Percentiles rank a stretch among this genome's conserved stretches.
These are phyloP conservation scores for Knoxia roxburghii DNA, from an alignment of 257 asterid genomes.

Conservation along the genomic window DNA sequence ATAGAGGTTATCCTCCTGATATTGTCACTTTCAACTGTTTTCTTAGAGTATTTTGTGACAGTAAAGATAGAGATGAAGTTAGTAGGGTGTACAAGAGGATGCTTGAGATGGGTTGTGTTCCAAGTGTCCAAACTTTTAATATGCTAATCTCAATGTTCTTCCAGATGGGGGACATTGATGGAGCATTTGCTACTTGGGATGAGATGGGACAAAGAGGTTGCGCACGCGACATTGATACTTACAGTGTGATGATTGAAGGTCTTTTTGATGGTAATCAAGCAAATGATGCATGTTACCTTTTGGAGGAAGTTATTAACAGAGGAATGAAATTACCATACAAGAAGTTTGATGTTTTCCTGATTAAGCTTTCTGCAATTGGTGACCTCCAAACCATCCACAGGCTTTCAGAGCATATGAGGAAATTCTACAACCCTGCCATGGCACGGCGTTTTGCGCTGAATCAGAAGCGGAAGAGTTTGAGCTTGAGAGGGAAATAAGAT, in stretches of 20 bases:
- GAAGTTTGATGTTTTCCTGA: constrained; percentile 60
- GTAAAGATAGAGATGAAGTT: constrained; percentile 57
- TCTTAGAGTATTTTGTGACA: constrained; percentile 77
- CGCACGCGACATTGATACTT: constrained; percentile 60
- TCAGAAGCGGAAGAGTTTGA: constrained; percentile 68
- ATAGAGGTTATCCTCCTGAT: constrained; percentile 83
- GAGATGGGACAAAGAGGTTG: constrained; percentile 76
- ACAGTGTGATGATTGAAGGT: constrained; percentile 85
- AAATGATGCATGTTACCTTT: constrained; percentile 55
- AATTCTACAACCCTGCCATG: constrained; percentile 84
- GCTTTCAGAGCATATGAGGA: constrained; percentile 85
- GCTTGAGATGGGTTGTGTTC: constrained; percentile 56
- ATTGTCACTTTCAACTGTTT: constrained; percentile 85
- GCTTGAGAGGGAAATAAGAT: constrained; percentile 57
- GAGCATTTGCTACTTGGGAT: constrained; percentile 76
- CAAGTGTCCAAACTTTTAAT: constrained; percentile 86
- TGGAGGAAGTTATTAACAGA: constrained; percentile 56
- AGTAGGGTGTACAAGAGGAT: constrained; percentile 50
- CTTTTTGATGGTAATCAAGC: constrained; percentile 50
- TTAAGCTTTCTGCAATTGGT: constrained; percentile 65
- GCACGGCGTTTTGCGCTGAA: constrained; percentile 75
- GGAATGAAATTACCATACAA: constrained; percentile 71
- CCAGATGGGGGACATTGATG: constrained; percentile 47
- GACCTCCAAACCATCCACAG: constrained; percentile 65
- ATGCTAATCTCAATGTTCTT: constrained; percentile 75